A percentile compares a stretch with the other conserved stretches of the same genome.
These are phyloP conservation scores for Mantamonas sphyraenae DNA, from an alignment of 78 protist genomes.

Conservation along the genomic window DNA sequence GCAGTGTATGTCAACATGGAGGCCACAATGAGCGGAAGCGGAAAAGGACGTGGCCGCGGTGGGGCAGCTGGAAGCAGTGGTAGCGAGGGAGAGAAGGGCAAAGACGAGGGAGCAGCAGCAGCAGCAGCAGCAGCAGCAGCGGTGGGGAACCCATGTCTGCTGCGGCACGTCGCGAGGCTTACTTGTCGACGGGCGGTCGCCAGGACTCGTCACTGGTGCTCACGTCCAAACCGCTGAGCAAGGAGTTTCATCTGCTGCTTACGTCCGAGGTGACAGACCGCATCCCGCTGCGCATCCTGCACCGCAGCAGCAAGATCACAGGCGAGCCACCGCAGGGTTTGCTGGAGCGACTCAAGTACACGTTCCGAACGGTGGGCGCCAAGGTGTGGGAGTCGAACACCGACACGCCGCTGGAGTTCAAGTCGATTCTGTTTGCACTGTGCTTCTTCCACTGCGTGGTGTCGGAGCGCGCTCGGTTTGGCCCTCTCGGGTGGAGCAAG, in stretches of 20 bases:
- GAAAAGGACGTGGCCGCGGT: conserved; percentile 11
- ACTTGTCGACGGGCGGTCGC: too few species aligned
- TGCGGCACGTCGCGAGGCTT: too few species aligned
- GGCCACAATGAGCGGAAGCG: too few species aligned
- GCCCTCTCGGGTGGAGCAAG: conserved; percentile 84
- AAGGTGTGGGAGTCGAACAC: conserved; percentile 38
- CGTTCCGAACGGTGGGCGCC: conserved; percentile 27
- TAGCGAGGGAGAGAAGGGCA: too few species aligned
- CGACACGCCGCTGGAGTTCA: conserved; percentile 49
- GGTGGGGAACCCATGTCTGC: too few species aligned
- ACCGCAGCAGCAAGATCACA: conserved; percentile 70
- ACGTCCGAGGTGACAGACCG: conserved; percentile 50
- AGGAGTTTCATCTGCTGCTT: conserved; percentile 61
- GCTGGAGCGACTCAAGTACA: conserved; percentile 32
- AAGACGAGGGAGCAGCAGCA: too few species aligned
- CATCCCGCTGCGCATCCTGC: conserved; percentile 40
- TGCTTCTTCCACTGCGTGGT: conserved; percentile 84
- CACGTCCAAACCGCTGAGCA: background rate
- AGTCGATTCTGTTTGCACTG: conserved; percentile 59
- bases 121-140: too few species aligned
- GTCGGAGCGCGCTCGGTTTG: conserved; percentile 83
- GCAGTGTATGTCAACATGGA: background rate
- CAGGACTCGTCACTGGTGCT: background rate
- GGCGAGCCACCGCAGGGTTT: conserved; percentile 84
- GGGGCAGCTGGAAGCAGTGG: too few species aligned